These are phyloP conservation scores for Colletotrichum tofieldiae DNA, from an alignment of 2,329 filamentous ascomycete genomes.

Conservation along the genomic window DNA sequence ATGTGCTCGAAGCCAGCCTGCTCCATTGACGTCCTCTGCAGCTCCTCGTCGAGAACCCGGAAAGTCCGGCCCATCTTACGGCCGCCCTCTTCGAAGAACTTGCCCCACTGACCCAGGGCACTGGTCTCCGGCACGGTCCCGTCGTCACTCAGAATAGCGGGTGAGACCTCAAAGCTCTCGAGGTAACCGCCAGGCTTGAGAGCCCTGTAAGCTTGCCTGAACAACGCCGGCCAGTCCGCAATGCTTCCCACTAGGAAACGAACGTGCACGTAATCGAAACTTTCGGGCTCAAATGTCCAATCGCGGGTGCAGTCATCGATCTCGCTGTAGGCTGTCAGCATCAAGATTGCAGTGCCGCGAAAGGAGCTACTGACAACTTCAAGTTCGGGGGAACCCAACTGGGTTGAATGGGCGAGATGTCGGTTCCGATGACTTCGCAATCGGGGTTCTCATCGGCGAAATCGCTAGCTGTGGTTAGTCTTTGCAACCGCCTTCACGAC, in stretches of 20 bases:
- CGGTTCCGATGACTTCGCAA: constrained; percentile 65
- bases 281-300: constrained; percentile 62
- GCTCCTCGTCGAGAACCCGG: constrained; percentile 49
- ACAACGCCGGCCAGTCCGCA: constrained; percentile 66
- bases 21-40: constrained; percentile 51
- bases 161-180: constrained; percentile 57
- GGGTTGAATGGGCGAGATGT: constrained; percentile 72
- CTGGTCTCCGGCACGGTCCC: constrained; percentile 48
- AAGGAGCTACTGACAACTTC: constrained; percentile 54
- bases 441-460: constrained; percentile 60
- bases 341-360: constrained; percentile 51
- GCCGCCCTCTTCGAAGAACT: constrained; percentile 53
- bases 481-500: too few relatives aligned
- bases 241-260: constrained; percentile 68
- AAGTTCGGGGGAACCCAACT: constrained; percentile 69
- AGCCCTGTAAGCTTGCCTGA: constrained; percentile 64
- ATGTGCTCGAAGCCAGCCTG: constrained; percentile 49
- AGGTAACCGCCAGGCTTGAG: constrained; percentile 64
- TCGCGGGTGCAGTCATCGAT: constrained; percentile 73
- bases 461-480: constrained; percentile 58
- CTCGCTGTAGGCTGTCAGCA: constrained; percentile 58
- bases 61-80: constrained; percentile 52
- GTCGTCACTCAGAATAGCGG: constrained; percentile 50
- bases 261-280: constrained; percentile 73
- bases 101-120: constrained; percentile 53